phyloP scores from a whole-genome alignment of 2,329 filamentous ascomycete genomes.

The Diaporthe velutina region DNA sequence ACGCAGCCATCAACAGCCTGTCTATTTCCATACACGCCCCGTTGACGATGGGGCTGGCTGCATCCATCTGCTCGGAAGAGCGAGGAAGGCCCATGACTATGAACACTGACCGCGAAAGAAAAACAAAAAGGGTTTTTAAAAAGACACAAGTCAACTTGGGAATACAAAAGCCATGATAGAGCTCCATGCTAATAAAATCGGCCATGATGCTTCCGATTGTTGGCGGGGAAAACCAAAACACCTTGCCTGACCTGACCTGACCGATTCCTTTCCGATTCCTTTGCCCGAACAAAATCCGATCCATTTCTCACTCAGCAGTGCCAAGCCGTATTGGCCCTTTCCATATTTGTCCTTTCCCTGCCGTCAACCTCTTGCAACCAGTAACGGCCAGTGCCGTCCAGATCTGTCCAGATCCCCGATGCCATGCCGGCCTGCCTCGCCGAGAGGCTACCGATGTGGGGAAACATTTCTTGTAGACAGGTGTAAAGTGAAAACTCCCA shows the following conservation, averaged over 20 bases:
- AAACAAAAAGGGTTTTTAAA: not conserved
- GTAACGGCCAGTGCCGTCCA: conserved; percentile 16
- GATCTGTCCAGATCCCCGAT: conserved; percentile 4
- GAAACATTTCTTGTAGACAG: conserved; percentile 17
- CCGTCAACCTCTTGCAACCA: not conserved
- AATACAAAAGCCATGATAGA: conserved; percentile 34
- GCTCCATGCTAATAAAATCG: conserved; percentile 34
- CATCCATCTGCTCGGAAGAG: conserved; percentile 11
- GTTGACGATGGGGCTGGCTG: not conserved
- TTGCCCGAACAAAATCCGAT: not conserved
- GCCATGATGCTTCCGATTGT: conserved; percentile 34
- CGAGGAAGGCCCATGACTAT: conserved; percentile 25
- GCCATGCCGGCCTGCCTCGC: conserved; percentile 23
- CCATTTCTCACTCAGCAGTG: conserved; percentile 11
- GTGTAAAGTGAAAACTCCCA: conserved; percentile 27
- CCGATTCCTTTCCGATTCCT: conserved; percentile 24
- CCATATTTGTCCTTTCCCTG: not conserved
- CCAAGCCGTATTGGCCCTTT: not conserved
- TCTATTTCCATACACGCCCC: conserved; percentile 19
- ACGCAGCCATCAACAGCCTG: conserved; percentile 28
- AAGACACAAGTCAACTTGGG: conserved; percentile 16
- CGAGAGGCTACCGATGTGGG: not conserved
- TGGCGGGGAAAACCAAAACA: conserved; percentile 29
- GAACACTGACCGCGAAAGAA: conserved; percentile 10
- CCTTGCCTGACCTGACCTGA: conserved; percentile 21